phyloP scores from a whole-genome alignment of 140 eudicot genomes.

The Oenanthe javanica region DNA sequence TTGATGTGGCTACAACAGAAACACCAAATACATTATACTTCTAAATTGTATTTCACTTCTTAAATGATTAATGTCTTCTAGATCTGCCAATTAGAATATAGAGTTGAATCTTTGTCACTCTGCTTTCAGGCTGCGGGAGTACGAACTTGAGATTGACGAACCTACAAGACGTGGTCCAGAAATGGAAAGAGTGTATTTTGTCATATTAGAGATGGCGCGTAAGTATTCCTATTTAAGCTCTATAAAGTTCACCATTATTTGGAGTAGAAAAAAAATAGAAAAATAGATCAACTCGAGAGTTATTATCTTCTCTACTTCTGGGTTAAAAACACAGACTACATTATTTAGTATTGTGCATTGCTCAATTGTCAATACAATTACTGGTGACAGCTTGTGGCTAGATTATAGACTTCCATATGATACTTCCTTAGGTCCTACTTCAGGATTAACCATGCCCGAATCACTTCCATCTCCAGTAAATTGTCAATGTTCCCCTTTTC shows the following conservation, averaged over 20 bases:
- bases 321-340: neutral
- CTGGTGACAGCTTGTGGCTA: neutral
- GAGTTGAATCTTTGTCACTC: neutral
- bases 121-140: conserved; percentile 76
- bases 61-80: neutral
- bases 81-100: neutral
- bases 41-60: conserved; percentile 2
- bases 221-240: conserved; percentile 25
- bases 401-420: neutral
- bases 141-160: conserved; percentile 54
- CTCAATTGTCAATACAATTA: neutral
- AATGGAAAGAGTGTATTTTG: conserved; percentile 69
- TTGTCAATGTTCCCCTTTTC: neutral
- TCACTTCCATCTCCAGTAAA: neutral
- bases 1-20: conserved; percentile 8
- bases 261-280: neutral
- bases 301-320: neutral
- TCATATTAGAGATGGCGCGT: conserved; percentile 93
- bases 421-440: neutral
- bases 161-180: conserved; percentile 76
- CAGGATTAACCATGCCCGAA: neutral
- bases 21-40: neutral
- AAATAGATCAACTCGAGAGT: neutral
- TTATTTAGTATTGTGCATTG: neutral
- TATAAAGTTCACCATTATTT: neutral